Percentiles rank a stretch among this genome's conserved stretches.
Conservation (phyloP, 768 basidiomycete genomes). For the Leucosporidium scottii region DNA sequence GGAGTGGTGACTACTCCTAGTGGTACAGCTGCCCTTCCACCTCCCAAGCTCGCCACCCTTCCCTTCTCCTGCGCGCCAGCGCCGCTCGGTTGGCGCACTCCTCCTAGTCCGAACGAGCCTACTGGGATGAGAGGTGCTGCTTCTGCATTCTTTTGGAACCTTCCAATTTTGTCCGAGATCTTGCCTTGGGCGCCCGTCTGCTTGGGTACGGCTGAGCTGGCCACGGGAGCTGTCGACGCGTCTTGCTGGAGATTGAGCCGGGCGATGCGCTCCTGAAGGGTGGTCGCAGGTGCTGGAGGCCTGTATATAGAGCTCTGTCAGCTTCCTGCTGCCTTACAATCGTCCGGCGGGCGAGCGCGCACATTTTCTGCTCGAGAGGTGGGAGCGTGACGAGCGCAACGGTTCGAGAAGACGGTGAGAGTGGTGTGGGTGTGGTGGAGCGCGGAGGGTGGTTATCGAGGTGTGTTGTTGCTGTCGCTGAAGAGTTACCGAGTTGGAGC, state of each 20-base stretch:
- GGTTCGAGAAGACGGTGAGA: too few species aligned
- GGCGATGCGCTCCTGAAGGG: slow-evolving; percentile 16
- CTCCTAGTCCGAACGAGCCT: slow-evolving; percentile 4
- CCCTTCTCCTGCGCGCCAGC: background rate
- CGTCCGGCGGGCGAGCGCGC: too few species aligned
- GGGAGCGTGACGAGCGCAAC: too few species aligned
- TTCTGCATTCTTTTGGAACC: slow-evolving; percentile 21
- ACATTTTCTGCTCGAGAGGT: too few species aligned
- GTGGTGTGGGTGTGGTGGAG: too few species aligned
- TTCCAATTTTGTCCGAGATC: slow-evolving; percentile 18
- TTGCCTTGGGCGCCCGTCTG: background rate
- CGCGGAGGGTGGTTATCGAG: too few species aligned
- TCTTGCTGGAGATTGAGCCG: slow-evolving; percentile 9
- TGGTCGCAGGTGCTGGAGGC: background rate
- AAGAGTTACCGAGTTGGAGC: too few species aligned
- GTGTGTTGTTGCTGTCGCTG: too few species aligned
- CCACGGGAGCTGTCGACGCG: background rate
- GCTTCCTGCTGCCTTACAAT: too few species aligned
- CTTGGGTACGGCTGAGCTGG: background rate
- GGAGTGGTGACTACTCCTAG: slow-evolving; percentile 18
- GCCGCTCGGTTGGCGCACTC: background rate
- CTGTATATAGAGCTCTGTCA: too few species aligned
- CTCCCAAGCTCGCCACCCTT: slow-evolving; percentile 24
- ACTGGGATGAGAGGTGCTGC: slow-evolving; percentile 8
- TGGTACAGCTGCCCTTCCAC: slow-evolving; percentile 18